phyloP scores from a whole-genome alignment of 495 filamentous ascomycete genomes.

The Penicillium tannophilum region DNA sequence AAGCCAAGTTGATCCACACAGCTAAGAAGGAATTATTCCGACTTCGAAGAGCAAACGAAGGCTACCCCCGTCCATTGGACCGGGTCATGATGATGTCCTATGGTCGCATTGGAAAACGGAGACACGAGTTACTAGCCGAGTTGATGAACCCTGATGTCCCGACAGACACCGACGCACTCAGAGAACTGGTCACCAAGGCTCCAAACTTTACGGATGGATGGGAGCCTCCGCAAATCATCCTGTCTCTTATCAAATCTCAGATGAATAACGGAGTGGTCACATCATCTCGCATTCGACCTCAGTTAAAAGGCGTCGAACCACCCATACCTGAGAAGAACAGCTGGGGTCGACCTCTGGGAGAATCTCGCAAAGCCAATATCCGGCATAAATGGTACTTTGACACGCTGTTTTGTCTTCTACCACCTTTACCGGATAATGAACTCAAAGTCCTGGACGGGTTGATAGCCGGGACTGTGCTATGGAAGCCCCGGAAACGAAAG shows the following conservation, averaged over 20 bases:
- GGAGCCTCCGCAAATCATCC: constrained; percentile 36
- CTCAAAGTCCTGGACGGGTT: constrained; percentile 64
- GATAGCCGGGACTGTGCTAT: constrained; percentile 51
- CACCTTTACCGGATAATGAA: constrained; percentile 70
- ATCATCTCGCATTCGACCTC: constrained; percentile 26
- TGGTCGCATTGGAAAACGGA: constrained; percentile 70
- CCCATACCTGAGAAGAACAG: constrained; percentile 60
- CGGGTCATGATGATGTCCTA: constrained; percentile 69
- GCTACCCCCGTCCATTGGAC: constrained; percentile 61
- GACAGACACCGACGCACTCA: constrained; percentile 27
- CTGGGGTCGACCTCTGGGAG: constrained; percentile 62
- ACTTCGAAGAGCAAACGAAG: constrained; percentile 64
- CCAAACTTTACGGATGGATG: constrained; percentile 35
- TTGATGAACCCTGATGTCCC: constrained; percentile 44
- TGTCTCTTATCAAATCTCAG: constrained; percentile 42
- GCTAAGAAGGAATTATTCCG: constrained; percentile 31
- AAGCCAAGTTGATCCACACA: constrained; percentile 20
- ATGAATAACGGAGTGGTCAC: constrained; percentile 25
- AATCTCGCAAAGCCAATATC: constrained; percentile 58
- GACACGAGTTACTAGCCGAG: constrained; percentile 59
- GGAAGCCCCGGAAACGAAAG: constrained; percentile 43
- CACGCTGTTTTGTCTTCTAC: constrained; percentile 59
- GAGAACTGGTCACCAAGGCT: constrained; percentile 23
- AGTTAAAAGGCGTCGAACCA: constrained; percentile 46
- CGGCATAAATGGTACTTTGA: constrained; percentile 59